Evolutionary conservation across 2,329 filamentous ascomycete genomes (phyloP), one percentile per base, ranked within the genome.

Genomic region (Dothidotthia symphoricarpi): DNA sequence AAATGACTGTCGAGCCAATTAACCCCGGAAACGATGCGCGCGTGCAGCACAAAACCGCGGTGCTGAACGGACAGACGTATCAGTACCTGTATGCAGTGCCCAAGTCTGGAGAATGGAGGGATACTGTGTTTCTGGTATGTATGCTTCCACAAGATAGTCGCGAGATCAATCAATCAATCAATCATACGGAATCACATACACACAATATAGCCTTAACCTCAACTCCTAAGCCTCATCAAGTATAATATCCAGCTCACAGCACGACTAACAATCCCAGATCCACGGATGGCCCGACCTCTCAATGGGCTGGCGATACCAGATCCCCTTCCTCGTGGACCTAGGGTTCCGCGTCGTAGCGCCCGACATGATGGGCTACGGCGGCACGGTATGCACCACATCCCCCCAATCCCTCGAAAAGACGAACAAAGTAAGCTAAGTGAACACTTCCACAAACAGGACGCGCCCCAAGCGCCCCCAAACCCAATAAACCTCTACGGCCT

Each of bases 261-360:
- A 11, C 27, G n/a, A 28, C 27, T 35, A 17, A 16, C 16, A 42
- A 11, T 16, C 13, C 28, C 36, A 77, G 75, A 71, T 86, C 59
- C 85, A 89, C 67, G 90, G 90, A 50, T 94, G 83, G 69, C 90
- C 90, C 0, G 89, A 95, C 67, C 69, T 93, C 13, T 80, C 81
- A 7, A 82, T 89, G 59, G 88, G 85, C 60, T 97, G 91, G 91
- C 83, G 90, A 45, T 84, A 87, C 68, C 90, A 96, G 67, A 85
- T 96, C 43, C 89, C 90, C 0, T 69, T 81, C 53, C 76, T 97
- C 15, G 67, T 85, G 24, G 75, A 82, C 5, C 73, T 88, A 39
- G 85, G 84, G 15, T 78, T 91, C 49, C 80, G 85, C 39, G 88
- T 95, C 37, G 80, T 97, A 16, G 87, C 81, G 9, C 86, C 88